Evolutionary conservation across 23 red algal genomes (phyloP), one percentile per base, ranked within the genome.

Genomic region (Pyropia haitanensis): DNA sequence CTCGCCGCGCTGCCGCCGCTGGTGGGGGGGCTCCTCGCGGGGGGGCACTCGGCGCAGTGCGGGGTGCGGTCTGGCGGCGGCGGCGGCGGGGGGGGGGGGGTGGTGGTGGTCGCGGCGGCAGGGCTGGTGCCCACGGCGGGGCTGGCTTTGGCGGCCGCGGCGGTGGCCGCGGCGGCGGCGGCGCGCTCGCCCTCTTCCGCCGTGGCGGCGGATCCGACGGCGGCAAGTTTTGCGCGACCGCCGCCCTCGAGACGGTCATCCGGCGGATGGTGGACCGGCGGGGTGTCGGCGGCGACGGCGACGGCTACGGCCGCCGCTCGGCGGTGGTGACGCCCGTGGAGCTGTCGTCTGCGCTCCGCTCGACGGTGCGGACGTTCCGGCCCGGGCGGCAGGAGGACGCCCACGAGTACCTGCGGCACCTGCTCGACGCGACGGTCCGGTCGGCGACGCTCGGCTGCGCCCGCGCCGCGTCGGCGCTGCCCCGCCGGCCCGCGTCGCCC

Each of bases 351-450:
- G 39, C 39, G 7, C 10, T 46, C 5, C 39, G 39, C 10, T 3
- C 39, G 39, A 46, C 39, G 39, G 39, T 13, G 39, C 39, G 79
- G 23, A 53, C 63, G 28, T 91, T 90, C 57, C 58, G 81, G 5
- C 72, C 63, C 49, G 86, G 80, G 17, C 77, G 76, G 23, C 94
- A 98, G 62, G 94, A 90, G 64, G 94, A 98, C 49, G 94, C 94
- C 55, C 94, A 98, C 70, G 94, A 98, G 68, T 98, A 80, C 63
- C 33, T 98, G 13, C 80, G 78, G 55, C 79, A 61, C 13, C 50
- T 98, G 15, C 53, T 98, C 25, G 94, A 98, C 51, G 72, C 61
- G 25, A 73, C 82, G 60, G 72, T 70, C 52, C 30, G 68, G 27
- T 58, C 66, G 13, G 59, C 80, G 55, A 61, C 70, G 51, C 66